phyloP scores from a whole-genome alignment of 306 rosid species.

The Malus sylvestris region DNA sequence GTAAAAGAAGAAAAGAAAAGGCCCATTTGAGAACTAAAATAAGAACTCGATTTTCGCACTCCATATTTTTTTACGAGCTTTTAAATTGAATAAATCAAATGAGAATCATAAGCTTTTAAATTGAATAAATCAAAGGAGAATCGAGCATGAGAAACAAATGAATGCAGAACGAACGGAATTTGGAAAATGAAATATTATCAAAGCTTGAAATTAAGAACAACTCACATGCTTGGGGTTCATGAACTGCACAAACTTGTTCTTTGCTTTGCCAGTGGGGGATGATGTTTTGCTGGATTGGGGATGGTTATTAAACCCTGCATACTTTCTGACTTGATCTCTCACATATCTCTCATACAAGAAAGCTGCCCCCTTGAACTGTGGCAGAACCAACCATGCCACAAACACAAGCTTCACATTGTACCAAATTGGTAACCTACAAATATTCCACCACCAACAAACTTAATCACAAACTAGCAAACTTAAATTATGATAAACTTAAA shows the following conservation, averaged over 20 bases:
- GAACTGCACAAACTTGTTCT: slow-evolving; percentile 49
- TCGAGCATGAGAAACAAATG: too few species aligned
- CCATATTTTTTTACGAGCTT: too few species aligned
- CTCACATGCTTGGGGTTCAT: slow-evolving; percentile 46
- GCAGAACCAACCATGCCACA: slow-evolving; percentile 86
- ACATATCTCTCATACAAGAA: slow-evolving; percentile 68
- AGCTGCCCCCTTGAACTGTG: slow-evolving; percentile 88
- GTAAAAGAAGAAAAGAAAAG: not conserved
- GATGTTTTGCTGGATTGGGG: slow-evolving; percentile 8
- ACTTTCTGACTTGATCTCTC: slow-evolving; percentile 44
- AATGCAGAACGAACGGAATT: too few species aligned
- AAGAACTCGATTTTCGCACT: not conserved
- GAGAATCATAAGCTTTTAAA: not conserved
- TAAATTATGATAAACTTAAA: not conserved
- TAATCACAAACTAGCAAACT: not conserved
- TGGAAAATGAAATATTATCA: not conserved
- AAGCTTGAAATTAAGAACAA: not conserved
- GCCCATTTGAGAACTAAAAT: not conserved
- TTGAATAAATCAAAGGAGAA: not conserved
- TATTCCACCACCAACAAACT: not conserved
- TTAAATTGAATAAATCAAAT: not conserved
- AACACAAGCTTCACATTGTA: slow-evolving; percentile 53
- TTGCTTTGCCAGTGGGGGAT: slow-evolving; percentile 33
- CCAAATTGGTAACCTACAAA: slow-evolving; percentile 74
- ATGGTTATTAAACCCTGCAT: slow-evolving; percentile 7